A percentile compares a stretch with the other conserved stretches of the same genome.
Conservation (phyloP, 352 stramenopile genomes). For the Thraustochytrium striatum region DNA sequence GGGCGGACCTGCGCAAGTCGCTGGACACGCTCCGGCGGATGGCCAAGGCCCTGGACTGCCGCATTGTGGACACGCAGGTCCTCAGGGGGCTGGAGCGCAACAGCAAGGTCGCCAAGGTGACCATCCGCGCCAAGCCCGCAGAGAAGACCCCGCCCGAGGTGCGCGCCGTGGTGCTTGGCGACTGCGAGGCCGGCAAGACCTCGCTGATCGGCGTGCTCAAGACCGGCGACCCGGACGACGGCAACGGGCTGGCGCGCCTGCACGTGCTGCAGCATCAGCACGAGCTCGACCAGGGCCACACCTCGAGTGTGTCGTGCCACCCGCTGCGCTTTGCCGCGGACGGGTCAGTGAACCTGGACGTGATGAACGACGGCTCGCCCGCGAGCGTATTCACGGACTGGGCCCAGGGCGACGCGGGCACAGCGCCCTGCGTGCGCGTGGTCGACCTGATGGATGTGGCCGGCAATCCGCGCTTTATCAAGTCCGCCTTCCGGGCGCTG, state of each 20-base stretch:
- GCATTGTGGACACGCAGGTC: conserved; percentile 54
- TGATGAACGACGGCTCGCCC: neutral
- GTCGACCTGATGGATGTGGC: conserved; percentile 28
- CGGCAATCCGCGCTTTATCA: conserved; percentile 25
- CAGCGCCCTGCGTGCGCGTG: neutral
- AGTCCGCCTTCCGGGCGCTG: conserved; percentile 20
- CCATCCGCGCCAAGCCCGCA: neutral
- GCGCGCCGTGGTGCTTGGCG: conserved; percentile 70
- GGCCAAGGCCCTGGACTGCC: conserved; percentile 66
- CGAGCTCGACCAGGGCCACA: conserved; percentile 75
- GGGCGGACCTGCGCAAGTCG: conserved; percentile 66
- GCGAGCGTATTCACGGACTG: conserved; percentile 31
- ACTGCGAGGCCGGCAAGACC: conserved; percentile 74
- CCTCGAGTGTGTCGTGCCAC: conserved; percentile 62
- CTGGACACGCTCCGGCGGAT: conserved; percentile 66
- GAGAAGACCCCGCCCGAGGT: conserved; percentile 8
- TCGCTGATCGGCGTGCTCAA: conserved; percentile 74
- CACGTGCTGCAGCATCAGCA: conserved; percentile 75
- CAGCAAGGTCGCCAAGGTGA: neutral
- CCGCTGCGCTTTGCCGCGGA: conserved; percentile 19
- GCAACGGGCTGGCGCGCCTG: conserved; percentile 69
- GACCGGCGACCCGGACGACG: conserved; percentile 69
- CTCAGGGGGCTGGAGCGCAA: neutral
- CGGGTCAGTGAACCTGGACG: neutral
- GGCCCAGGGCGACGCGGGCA: neutral